These are phyloP conservation scores for Lepidium aucheri DNA, from an alignment of 345 rosid genomes.

Conservation along the genomic window DNA sequence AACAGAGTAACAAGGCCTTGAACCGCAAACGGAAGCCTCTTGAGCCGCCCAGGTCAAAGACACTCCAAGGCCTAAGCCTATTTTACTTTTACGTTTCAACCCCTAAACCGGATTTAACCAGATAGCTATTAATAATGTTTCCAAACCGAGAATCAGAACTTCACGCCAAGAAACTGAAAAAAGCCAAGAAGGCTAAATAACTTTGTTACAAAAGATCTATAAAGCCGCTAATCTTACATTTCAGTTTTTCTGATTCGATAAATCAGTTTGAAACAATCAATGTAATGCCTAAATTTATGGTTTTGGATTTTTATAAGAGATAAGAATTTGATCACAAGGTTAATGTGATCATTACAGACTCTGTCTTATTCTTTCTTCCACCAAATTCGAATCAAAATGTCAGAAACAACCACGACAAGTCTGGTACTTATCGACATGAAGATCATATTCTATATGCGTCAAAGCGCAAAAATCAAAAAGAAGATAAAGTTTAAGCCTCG, in stretches of 20 bases:
- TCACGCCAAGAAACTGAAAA: too few relatives aligned
- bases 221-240: background rate
- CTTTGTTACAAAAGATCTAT: background rate
- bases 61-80: background rate
- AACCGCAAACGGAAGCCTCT: background rate
- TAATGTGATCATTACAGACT: conserved; percentile 1
- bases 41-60: background rate
- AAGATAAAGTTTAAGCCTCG: background rate
- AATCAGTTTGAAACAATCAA: background rate
- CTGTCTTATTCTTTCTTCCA: background rate
- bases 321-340: background rate
- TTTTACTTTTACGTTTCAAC: background rate
- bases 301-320: background rate
- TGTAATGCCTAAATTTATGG: background rate
- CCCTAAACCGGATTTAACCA: background rate
- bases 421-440: background rate
- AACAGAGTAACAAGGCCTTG: background rate
- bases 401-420: background rate
- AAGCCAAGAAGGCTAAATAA: background rate
- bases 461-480: conserved; percentile 10
- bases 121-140: background rate
- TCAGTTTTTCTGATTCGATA: background rate
- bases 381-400: background rate
- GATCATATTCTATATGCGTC: conserved; percentile 3
- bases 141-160: background rate